A percentile compares a stretch with the other conserved stretches of the same genome.
phyloP scores from a whole-genome alignment of 108 stramenopile species.

The Pseudonitzschia multiseries region DNA sequence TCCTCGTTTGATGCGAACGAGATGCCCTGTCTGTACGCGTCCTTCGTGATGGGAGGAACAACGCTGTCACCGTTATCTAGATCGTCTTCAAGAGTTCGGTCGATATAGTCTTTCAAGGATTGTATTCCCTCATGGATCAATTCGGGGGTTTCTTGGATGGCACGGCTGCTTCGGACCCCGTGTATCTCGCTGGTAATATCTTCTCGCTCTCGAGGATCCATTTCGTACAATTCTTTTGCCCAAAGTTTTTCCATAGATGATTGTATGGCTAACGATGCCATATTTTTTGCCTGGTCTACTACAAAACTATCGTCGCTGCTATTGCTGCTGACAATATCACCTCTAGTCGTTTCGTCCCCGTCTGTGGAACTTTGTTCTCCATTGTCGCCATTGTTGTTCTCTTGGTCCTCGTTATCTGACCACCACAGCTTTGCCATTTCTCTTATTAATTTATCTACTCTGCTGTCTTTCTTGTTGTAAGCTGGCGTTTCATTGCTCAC shows the following conservation, averaged over 20 bases:
- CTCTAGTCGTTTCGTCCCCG: neutral
- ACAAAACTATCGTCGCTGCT: neutral
- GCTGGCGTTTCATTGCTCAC: no score
- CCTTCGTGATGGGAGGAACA: neutral
- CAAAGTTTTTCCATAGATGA: neutral
- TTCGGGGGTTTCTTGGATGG: neutral
- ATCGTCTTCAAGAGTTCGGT: neutral
- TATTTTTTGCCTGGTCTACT: neutral
- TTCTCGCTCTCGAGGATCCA: constrained; percentile 6
- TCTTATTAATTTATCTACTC: neutral
- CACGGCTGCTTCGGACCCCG: neutral
- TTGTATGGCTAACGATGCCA: neutral
- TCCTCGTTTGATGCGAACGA: neutral
- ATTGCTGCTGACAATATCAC: no score
- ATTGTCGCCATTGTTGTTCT: neutral
- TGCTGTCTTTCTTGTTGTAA: no score
- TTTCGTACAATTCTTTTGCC: constrained; percentile 6
- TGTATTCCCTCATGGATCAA: neutral
- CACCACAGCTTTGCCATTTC: constrained; percentile 1
- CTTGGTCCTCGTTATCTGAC: neutral
- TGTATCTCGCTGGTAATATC: constrained; percentile 10
- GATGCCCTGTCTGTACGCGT: neutral
- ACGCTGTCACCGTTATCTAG: neutral
- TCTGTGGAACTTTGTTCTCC: neutral
- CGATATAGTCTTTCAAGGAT: neutral